These are phyloP conservation scores for Saitozyma sp. DNA, from an alignment of 768 basidiomycete species.

Conservation along the genomic window DNA sequence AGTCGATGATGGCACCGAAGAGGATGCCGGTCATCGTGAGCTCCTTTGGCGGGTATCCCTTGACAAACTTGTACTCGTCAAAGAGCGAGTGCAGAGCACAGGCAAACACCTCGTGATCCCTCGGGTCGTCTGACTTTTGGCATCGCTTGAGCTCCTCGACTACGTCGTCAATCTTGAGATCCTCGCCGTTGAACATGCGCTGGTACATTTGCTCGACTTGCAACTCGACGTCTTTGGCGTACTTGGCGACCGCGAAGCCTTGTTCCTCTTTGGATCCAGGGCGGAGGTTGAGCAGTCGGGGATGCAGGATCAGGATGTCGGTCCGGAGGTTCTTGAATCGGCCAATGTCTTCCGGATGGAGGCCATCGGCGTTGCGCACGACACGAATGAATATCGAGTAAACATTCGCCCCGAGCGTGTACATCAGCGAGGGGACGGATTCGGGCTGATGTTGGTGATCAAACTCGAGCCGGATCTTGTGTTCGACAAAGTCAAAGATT, in stretches of 20 bases:
- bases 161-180: constrained; percentile 84
- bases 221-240: constrained; percentile 81
- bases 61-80: constrained; percentile 99
- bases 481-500: constrained; percentile 81
- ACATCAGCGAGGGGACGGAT: constrained; percentile 55
- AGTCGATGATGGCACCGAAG: constrained; percentile 93
- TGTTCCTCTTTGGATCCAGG: constrained; percentile 82
- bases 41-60: constrained; percentile 89
- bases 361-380: constrained; percentile 74
- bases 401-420: constrained; percentile 57
- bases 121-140: constrained; percentile 75
- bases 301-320: constrained; percentile 88
- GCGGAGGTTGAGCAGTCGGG: constrained; percentile 88
- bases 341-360: constrained; percentile 75
- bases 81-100: constrained; percentile 99
- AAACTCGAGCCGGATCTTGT: constrained; percentile 89
- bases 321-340: constrained; percentile 90
- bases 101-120: constrained; percentile 96
- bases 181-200: constrained; percentile 95
- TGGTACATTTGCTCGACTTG: constrained; percentile 96
- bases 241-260: constrained; percentile 83
- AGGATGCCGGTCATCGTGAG: constrained; percentile 93
- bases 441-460: constrained; percentile 65
- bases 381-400: constrained; percentile 84
- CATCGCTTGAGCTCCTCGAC: constrained; percentile 80